Conservation (phyloP, 768 basidiomycete genomes). For the Podaxis rugospora region DNA sequence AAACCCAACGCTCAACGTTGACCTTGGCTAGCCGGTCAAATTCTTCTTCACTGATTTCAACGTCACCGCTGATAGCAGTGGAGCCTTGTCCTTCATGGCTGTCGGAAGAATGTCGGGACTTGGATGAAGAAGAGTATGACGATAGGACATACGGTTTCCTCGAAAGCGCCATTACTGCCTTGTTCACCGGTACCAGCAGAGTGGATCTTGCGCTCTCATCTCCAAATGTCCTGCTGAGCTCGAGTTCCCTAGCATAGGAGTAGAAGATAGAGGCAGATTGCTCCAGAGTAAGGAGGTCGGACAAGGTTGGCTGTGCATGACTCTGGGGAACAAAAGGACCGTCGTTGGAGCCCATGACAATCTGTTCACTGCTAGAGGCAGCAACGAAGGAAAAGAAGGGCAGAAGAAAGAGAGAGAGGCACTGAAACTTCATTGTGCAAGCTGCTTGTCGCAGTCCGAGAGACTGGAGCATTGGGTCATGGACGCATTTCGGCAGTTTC, state of each 20-base stretch:
- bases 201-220: constrained; percentile 40
- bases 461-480: neutral
- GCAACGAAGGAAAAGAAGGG: constrained; percentile 23
- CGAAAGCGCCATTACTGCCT: constrained; percentile 76
- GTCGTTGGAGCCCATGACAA: constrained; percentile 21
- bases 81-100: constrained; percentile 57
- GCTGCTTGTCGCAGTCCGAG: neutral
- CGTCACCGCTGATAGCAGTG: constrained; percentile 31
- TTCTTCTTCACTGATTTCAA: constrained; percentile 63
- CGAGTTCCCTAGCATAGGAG: constrained; percentile 72
- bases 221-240: constrained; percentile 49
- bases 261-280: constrained; percentile 76
- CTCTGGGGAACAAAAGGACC: constrained; percentile 30
- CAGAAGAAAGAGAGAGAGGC: constrained; percentile 26
- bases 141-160: constrained; percentile 71
- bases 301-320: constrained; percentile 49
- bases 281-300: constrained; percentile 78
- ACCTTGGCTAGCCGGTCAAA: constrained; percentile 53
- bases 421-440: constrained; percentile 28
- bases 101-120: neutral
- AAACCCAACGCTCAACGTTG: constrained; percentile 79
- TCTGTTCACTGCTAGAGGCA: constrained; percentile 31
- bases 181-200: constrained; percentile 81
- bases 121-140: neutral
- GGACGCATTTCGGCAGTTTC: neutral